A percentile compares a stretch with the other conserved stretches of the same genome.
Conservation (phyloP, 305 asterid species). For the Salvia sclarea region DNA sequence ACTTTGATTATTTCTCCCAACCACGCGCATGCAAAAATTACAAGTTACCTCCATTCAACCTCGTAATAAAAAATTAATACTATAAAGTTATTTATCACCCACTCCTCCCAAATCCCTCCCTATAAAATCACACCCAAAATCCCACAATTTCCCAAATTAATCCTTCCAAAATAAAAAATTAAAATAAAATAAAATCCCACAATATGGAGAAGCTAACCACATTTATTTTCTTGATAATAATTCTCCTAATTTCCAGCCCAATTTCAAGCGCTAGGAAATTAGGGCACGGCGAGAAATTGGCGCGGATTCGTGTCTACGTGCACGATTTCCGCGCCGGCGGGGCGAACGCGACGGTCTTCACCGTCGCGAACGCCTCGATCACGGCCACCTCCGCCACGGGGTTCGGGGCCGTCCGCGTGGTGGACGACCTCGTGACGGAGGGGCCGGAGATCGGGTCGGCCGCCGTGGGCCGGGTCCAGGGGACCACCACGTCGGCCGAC, state of each 20-base stretch:
- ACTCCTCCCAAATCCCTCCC: background rate
- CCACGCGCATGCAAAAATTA: background rate
- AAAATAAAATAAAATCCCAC: no score
- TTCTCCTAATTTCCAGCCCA: background rate
- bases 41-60: background rate
- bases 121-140: background rate
- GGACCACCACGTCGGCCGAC: slow-evolving; percentile 32
- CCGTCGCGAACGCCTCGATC: slow-evolving; percentile 42
- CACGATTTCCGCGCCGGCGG: slow-evolving; percentile 36
- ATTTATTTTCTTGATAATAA: background rate
- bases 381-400: slow-evolving; percentile 31
- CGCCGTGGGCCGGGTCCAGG: slow-evolving; percentile 37
- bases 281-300: slow-evolving; percentile 25
- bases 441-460: slow-evolving; percentile 31
- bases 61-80: background rate
- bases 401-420: slow-evolving; percentile 34
- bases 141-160: background rate
- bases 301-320: slow-evolving; percentile 36
- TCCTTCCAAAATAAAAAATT: no score
- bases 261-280: slow-evolving; percentile 2
- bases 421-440: slow-evolving; percentile 37
- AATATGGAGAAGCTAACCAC: background rate
- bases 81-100: background rate
- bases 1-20: background rate
- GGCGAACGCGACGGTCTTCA: slow-evolving; percentile 31